A percentile compares a stretch with the other conserved stretches of the same genome.
Evolutionary conservation across 1,139 yeast species (phyloP).

Genomic region (Kodamaea fungicola): DNA sequence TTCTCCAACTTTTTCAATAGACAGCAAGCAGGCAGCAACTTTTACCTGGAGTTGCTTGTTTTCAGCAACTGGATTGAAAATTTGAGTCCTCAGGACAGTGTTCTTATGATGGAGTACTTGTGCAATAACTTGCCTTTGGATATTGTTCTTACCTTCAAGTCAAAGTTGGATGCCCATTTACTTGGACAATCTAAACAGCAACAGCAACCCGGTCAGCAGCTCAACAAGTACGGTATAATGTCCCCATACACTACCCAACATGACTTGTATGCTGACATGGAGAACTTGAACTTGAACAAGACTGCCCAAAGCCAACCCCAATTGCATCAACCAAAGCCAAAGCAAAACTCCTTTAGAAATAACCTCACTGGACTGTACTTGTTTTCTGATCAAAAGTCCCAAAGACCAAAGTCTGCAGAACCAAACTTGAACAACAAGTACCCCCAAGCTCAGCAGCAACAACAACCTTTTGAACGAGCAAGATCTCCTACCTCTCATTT

Average conservation of each 20-base stretch:
- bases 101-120: constrained; percentile 57
- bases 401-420: constrained; percentile 45
- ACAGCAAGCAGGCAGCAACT: constrained; percentile 21
- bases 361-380: constrained; percentile 18
- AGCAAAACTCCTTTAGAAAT: constrained; percentile 22
- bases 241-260: constrained; percentile 13
- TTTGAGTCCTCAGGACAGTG: constrained; percentile 54
- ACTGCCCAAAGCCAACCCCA: constrained; percentile 2
- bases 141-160: constrained; percentile 44
- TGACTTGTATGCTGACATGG: constrained; percentile 29
- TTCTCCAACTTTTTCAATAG: constrained; percentile 29
- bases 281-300: constrained; percentile 22
- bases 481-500: constrained; percentile 45
- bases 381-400: constrained; percentile 27
- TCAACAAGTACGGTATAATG: constrained; percentile 7
- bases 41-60: constrained; percentile 45
- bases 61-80: constrained; percentile 60
- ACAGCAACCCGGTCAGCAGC: constrained; percentile 11
- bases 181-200: constrained; percentile 17
- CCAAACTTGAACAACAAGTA: constrained; percentile 20
- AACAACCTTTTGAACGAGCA: constrained; percentile 33
- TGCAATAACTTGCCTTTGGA: constrained; percentile 48
- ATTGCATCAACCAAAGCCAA: constrained; percentile 40
- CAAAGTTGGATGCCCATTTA: constrained; percentile 35
- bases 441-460: constrained; percentile 4